Evolutionary conservation across 257 asterid species (phyloP).

Genomic region (Pogostemon cablin): DNA sequence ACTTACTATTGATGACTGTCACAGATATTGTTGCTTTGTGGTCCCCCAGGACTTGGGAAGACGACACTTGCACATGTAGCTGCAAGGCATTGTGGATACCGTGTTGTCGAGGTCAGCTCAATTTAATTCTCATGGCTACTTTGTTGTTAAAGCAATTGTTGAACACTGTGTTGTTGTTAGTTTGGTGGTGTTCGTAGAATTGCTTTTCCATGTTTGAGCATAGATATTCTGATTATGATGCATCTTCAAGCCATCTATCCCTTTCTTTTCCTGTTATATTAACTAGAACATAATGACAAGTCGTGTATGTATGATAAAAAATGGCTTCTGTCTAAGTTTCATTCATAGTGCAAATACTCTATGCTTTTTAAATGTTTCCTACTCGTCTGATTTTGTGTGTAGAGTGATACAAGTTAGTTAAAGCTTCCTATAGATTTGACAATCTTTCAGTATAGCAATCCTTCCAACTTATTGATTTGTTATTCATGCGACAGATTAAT

Average conservation of each 20-base stretch:
- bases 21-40: constrained; percentile 96
- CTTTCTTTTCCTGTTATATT: constrained; percentile 13
- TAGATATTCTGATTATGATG: constrained; percentile 19
- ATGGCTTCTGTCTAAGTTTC: constrained; percentile 5
- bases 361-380: constrained; percentile 13
- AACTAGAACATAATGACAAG: constrained; percentile 9
- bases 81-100: constrained; percentile 96
- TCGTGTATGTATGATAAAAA: neutral
- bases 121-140: constrained; percentile 26
- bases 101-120: constrained; percentile 85
- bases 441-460: constrained; percentile 9
- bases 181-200: constrained; percentile 22
- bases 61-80: constrained; percentile 99
- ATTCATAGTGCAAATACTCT: constrained; percentile 22
- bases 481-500: constrained; percentile 70
- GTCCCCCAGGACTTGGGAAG: constrained; percentile 99
- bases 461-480: constrained; percentile 30
- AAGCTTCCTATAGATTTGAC: constrained; percentile 17
- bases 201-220: constrained; percentile 8
- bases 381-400: constrained; percentile 14
- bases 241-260: constrained; percentile 8
- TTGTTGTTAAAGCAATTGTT: constrained; percentile 31
- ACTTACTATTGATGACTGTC: constrained; percentile 28
- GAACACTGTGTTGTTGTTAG: constrained; percentile 22
- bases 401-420: constrained; percentile 11